These are phyloP conservation scores for Vigna hirtella DNA, from an alignment of 306 rosid species.

Conservation along the genomic window DNA sequence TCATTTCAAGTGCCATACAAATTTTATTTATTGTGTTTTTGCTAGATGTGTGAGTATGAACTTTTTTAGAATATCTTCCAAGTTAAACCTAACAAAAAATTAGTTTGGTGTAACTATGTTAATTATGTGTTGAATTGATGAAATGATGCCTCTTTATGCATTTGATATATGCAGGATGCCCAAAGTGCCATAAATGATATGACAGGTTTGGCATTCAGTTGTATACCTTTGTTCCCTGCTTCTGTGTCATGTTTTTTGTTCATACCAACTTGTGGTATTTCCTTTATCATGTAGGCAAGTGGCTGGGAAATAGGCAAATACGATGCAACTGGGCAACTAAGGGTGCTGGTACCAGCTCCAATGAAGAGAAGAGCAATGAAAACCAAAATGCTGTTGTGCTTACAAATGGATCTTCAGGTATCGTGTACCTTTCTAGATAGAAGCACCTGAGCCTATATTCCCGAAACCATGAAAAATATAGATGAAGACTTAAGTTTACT, in stretches of 20 bases:
- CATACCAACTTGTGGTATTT: conserved; percentile 39
- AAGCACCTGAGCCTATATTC: neutral
- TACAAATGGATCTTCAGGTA: conserved; percentile 73
- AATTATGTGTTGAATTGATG: conserved; percentile 13
- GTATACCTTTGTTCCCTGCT: conserved; percentile 17
- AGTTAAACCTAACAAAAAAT: conserved; percentile 20
- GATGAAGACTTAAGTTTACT: conserved; percentile 18
- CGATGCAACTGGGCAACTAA: conserved; percentile 74
- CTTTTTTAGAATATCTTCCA: conserved; percentile 16
- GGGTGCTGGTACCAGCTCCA: conserved; percentile 60
- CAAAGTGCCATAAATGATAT: conserved; percentile 70
- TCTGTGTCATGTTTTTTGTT: conserved; percentile 26
- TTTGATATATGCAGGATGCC: conserved; percentile 61
- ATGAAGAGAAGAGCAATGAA: conserved; percentile 62
- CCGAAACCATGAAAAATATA: conserved; percentile 27
- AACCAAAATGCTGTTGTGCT: conserved; percentile 66
- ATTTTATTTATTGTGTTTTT: neutral
- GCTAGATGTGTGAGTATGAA: neutral
- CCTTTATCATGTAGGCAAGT: conserved; percentile 54
- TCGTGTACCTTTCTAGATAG: conserved; percentile 25
- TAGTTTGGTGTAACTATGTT: conserved; percentile 28
- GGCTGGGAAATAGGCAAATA: conserved; percentile 75
- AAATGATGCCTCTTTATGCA: conserved; percentile 44
- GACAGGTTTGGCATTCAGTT: conserved; percentile 59
- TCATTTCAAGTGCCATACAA: neutral